Percentiles rank a stretch among this genome's conserved stretches.
Evolutionary conservation across 2,329 filamentous ascomycete genomes (phyloP).

Genomic region (Aspergillus sp.): DNA sequence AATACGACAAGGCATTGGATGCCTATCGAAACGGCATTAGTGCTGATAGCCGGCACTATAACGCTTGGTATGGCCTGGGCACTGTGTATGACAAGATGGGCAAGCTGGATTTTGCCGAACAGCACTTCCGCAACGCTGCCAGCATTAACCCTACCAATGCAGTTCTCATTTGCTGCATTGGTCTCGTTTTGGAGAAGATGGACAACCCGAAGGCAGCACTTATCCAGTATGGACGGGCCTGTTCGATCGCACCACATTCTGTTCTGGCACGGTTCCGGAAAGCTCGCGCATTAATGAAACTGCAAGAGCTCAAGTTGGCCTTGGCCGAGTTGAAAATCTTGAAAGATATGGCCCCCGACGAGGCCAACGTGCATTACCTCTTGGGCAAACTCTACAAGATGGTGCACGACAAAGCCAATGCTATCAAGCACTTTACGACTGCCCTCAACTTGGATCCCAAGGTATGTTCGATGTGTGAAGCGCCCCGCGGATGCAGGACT

Average conservation of each 20-base stretch:
- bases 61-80: conserved; percentile 92
- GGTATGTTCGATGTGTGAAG: conserved; percentile 50
- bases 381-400: conserved; percentile 67
- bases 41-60: conserved; percentile 87
- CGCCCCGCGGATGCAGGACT: background rate
- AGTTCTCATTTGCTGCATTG: conserved; percentile 88
- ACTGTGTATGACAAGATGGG: conserved; percentile 85
- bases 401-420: conserved; percentile 61
- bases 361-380: conserved; percentile 93
- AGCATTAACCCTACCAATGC: conserved; percentile 91
- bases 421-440: conserved; percentile 92
- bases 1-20: conserved; percentile 89
- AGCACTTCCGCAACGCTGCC: conserved; percentile 84
- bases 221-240: conserved; percentile 76
- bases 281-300: conserved; percentile 77
- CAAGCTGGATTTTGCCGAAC: conserved; percentile 85
- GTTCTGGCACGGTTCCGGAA: conserved; percentile 90
- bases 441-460: conserved; percentile 95
- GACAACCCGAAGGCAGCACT: conserved; percentile 77
- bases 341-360: conserved; percentile 87
- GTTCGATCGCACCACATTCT: conserved; percentile 75
- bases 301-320: conserved; percentile 68
- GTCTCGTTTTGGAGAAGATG: conserved; percentile 82
- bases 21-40: conserved; percentile 83
- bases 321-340: conserved; percentile 81